phyloP scores from a whole-genome alignment of 768 basidiomycete species.

The Daedaleopsis sinensis region DNA sequence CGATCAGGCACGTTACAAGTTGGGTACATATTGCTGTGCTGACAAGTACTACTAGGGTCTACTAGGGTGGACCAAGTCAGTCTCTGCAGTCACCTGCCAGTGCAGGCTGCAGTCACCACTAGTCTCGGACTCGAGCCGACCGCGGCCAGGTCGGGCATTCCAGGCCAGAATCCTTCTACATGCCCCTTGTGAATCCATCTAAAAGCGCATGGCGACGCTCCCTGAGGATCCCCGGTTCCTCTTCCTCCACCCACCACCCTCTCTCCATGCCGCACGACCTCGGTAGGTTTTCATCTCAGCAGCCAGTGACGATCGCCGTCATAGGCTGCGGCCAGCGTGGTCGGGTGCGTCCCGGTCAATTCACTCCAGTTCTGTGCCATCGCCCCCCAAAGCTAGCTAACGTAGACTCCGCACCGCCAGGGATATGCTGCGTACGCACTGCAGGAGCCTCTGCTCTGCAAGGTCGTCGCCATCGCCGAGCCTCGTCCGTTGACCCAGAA shows the following conservation, averaged over 20 bases:
- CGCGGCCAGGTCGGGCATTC: too few species aligned
- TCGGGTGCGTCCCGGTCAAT: constrained; percentile 45
- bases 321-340: constrained; percentile 88
- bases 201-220: constrained; percentile 25
- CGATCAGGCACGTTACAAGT: constrained; percentile 20
- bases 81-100: too few species aligned
- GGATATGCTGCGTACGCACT: constrained; percentile 67
- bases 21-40: not conserved
- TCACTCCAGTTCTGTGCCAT: not conserved
- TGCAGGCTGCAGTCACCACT: too few species aligned
- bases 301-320: constrained; percentile 71
- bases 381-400: not conserved
- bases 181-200: constrained; percentile 17
- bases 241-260: not conserved
- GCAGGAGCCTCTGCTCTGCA: constrained; percentile 61
- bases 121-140: too few species aligned
- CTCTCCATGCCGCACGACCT: constrained; percentile 28
- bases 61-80: too few species aligned
- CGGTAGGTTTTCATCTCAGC: constrained; percentile 14
- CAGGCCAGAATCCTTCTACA: not conserved
- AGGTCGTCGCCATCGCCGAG: constrained; percentile 84
- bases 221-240: constrained; percentile 5
- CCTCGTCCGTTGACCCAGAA: constrained; percentile 69
- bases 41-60: too few species aligned
- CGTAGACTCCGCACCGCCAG: constrained; percentile 37